phyloP scores from a whole-genome alignment of 2,329 filamentous ascomycete genomes.

The Aaosphaeria pasadenensis region DNA sequence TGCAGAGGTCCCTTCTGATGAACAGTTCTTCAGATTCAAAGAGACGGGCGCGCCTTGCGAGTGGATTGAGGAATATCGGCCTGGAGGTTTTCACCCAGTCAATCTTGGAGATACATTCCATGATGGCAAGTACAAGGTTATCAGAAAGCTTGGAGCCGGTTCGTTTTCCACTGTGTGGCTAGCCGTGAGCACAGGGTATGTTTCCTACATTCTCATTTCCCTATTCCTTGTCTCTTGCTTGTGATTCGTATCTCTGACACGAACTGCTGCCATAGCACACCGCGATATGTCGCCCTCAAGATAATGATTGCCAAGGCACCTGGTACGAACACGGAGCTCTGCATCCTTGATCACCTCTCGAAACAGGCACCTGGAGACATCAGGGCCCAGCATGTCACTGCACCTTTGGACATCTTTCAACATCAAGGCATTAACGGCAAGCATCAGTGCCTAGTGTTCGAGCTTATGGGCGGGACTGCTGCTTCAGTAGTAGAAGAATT shows the following conservation, averaged over 20 bases:
- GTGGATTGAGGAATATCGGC: conserved; percentile 7
- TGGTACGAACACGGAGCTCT: conserved; percentile 3
- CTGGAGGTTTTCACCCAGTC: conserved; percentile 9
- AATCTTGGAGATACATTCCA: conserved; percentile 10
- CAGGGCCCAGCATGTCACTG: neutral
- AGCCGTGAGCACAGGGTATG: conserved; percentile 7
- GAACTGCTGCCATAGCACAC: conserved; percentile 1
- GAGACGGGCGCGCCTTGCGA: neutral
- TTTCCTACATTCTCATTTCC: neutral
- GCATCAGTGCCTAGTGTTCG: conserved; percentile 4
- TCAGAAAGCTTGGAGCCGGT: conserved; percentile 14
- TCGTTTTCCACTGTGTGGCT: conserved; percentile 15
- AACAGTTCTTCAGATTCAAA: neutral
- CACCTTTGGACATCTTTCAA: conserved; percentile 2
- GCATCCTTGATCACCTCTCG: conserved; percentile 1
- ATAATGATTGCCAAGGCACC: conserved; percentile 8
- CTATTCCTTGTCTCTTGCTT: neutral
- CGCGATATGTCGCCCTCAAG: conserved; percentile 10
- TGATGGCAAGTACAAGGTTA: conserved; percentile 10
- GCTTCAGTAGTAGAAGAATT: conserved; percentile 9
- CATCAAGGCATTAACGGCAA: conserved; percentile 7
- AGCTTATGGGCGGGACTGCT: conserved; percentile 7
- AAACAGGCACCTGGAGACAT: neutral
- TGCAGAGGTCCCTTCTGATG: neutral
- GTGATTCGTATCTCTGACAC: neutral